Conservation (phyloP, 768 basidiomycete species). For the Lentinula guzmanii region DNA sequence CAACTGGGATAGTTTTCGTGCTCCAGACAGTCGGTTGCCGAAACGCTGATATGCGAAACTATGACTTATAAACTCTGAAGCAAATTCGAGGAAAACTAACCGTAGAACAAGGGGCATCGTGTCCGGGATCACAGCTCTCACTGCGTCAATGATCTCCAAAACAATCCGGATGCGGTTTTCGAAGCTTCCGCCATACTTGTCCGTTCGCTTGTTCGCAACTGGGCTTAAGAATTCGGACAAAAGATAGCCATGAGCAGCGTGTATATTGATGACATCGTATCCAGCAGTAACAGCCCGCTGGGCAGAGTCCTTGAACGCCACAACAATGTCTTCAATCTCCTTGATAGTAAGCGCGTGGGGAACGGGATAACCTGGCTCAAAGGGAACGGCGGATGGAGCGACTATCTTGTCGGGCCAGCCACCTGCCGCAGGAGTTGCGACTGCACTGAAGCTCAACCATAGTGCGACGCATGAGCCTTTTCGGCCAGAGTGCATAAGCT, state of each 20-base stretch:
- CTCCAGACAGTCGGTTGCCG: constrained; percentile 72
- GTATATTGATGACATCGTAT: constrained; percentile 56
- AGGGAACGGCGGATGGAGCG: constrained; percentile 50
- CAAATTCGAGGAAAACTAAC: constrained; percentile 20
- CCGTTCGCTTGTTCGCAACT: constrained; percentile 52
- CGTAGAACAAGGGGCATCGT: constrained; percentile 69
- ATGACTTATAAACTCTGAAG: background rate
- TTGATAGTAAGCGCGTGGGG: constrained; percentile 53
- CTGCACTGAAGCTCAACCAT: constrained; percentile 40
- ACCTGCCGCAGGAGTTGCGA: constrained; percentile 28
- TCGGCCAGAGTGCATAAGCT: constrained; percentile 70
- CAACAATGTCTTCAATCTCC: constrained; percentile 50
- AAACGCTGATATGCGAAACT: constrained; percentile 37
- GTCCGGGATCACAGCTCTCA: constrained; percentile 53
- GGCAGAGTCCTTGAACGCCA: constrained; percentile 48
- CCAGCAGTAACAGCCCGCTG: constrained; percentile 53
- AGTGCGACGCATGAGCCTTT: constrained; percentile 63
- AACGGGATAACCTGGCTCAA: constrained; percentile 31
- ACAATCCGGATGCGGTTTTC: constrained; percentile 65
- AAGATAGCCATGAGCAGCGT: constrained; percentile 63
- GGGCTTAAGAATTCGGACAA: constrained; percentile 55
- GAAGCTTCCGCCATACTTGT: constrained; percentile 65
- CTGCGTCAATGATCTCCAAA: constrained; percentile 56
- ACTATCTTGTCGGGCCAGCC: constrained; percentile 52
- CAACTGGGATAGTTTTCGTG: constrained; percentile 58